phyloP scores from a whole-genome alignment of 73 alveolate species.

The Tetrahymena borealis region DNA sequence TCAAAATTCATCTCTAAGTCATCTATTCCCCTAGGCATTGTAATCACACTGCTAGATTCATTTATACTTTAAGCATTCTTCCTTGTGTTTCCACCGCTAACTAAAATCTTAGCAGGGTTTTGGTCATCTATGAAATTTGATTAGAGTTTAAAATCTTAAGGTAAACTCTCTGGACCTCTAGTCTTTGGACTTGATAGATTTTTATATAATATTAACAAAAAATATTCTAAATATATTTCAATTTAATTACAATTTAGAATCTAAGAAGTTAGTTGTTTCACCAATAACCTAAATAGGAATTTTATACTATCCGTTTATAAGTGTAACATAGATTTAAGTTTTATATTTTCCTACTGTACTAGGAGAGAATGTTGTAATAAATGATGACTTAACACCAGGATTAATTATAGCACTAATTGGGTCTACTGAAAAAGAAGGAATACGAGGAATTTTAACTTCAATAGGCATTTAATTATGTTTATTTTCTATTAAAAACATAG shows the following conservation, averaged over 20 bases:
- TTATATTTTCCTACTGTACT: conserved; percentile 31
- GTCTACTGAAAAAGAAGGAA: conserved; percentile 20
- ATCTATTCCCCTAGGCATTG: conserved; percentile 14
- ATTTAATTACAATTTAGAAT: background rate
- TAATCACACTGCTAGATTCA: conserved; percentile 5
- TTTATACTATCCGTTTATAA: conserved; percentile 15
- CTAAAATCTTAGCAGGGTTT: background rate
- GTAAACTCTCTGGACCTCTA: conserved; percentile 44
- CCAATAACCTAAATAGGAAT: conserved; percentile 8
- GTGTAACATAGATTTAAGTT: background rate
- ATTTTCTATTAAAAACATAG: conserved; percentile 25
- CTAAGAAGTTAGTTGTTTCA: conserved; percentile 8
- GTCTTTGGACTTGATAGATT: conserved; percentile 25
- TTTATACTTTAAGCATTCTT: background rate
- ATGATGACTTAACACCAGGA: conserved; percentile 3
- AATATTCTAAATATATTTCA: background rate
- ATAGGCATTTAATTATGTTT: conserved; percentile 10
- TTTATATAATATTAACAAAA: background rate
- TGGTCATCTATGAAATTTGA: conserved; percentile 25
- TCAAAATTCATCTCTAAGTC: conserved; percentile 25
- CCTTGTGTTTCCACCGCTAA: background rate
- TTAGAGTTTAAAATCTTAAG: conserved; percentile 21
- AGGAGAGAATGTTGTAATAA: conserved; percentile 28
- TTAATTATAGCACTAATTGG: conserved; percentile 6
- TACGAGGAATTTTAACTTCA: conserved; percentile 16